phyloP scores from a whole-genome alignment of 768 basidiomycete genomes.

The Dendrothele bispora region DNA sequence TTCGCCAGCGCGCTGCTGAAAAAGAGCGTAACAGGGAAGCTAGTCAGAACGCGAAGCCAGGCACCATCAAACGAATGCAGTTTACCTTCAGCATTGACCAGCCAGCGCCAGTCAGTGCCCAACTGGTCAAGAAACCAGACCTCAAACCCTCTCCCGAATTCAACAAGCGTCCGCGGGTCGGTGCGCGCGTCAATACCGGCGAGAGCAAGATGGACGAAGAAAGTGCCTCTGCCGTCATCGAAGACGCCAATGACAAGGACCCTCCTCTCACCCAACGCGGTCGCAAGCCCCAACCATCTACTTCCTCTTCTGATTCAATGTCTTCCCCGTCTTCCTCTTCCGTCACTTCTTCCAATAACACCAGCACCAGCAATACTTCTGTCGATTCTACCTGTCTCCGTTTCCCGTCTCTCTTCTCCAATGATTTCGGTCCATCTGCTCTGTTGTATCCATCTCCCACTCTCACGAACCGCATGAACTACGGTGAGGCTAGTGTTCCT shows the following conservation, averaged over 20 bases:
- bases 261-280: slow-evolving; percentile 34
- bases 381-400: slow-evolving; percentile 46
- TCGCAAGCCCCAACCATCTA: slow-evolving; percentile 23
- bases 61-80: slow-evolving; percentile 85
- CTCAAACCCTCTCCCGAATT: slow-evolving; percentile 66
- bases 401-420: slow-evolving; percentile 74
- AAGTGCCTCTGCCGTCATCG: slow-evolving; percentile 21
- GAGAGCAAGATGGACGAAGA: slow-evolving; percentile 22
- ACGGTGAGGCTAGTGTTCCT: slow-evolving; percentile 52
- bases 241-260: slow-evolving; percentile 36
- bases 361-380: slow-evolving; percentile 1
- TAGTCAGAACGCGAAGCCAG: slow-evolving; percentile 58
- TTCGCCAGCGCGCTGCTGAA: slow-evolving; percentile 78
- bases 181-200: slow-evolving; percentile 33
- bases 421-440: slow-evolving; percentile 77
- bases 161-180: slow-evolving; percentile 43
- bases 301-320: slow-evolving; percentile 12
- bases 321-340: background rate
- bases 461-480: slow-evolving; percentile 67
- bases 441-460: slow-evolving; percentile 69
- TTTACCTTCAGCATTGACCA: slow-evolving; percentile 87
- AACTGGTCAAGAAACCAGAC: slow-evolving; percentile 61
- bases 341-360: slow-evolving; percentile 1
- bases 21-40: slow-evolving; percentile 80
- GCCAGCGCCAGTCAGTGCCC: slow-evolving; percentile 45